These are phyloP conservation scores for Aspergillus egyptiacus DNA, from an alignment of 495 filamentous ascomycete species.

Conservation along the genomic window DNA sequence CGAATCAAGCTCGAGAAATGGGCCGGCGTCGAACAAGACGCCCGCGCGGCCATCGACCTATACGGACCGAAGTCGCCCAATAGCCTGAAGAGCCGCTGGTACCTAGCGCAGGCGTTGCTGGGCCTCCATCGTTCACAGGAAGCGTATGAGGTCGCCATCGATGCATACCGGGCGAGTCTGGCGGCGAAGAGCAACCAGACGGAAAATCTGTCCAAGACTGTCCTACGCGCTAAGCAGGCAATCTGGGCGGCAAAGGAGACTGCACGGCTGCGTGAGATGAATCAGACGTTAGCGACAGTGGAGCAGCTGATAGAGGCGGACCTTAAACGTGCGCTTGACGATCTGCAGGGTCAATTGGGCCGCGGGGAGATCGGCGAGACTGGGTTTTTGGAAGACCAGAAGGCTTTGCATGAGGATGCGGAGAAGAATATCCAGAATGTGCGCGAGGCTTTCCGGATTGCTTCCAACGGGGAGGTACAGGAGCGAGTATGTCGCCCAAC, in stretches of 20 bases:
- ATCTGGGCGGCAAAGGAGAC: slow-evolving; percentile 44
- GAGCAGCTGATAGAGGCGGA: slow-evolving; percentile 48
- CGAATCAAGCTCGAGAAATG: slow-evolving; percentile 66
- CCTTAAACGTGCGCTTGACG: slow-evolving; percentile 50
- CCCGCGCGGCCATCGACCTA: slow-evolving; percentile 64
- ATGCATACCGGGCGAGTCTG: slow-evolving; percentile 69
- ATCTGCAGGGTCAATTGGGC: slow-evolving; percentile 37
- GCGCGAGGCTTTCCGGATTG: slow-evolving; percentile 38
- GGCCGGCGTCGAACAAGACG: slow-evolving; percentile 76
- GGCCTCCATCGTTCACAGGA: slow-evolving; percentile 66
- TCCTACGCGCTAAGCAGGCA: slow-evolving; percentile 74
- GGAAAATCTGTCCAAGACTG: slow-evolving; percentile 56
- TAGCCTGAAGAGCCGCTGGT: slow-evolving; percentile 73
- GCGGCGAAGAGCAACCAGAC: slow-evolving; percentile 53
- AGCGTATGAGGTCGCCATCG: slow-evolving; percentile 63
- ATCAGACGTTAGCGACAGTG: slow-evolving; percentile 40
- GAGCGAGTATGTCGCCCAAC: slow-evolving; percentile 48
- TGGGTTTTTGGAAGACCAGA: slow-evolving; percentile 38
- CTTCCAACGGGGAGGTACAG: slow-evolving; percentile 54
- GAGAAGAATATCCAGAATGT: slow-evolving; percentile 47
- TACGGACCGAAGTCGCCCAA: slow-evolving; percentile 43
- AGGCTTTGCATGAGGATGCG: slow-evolving; percentile 40
- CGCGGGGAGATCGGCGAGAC: slow-evolving; percentile 44
- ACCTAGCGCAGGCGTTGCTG: slow-evolving; percentile 79
- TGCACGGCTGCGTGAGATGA: slow-evolving; percentile 41